phyloP scores from a whole-genome alignment of 306 rosid species.

The Mimosa bimucronata region DNA sequence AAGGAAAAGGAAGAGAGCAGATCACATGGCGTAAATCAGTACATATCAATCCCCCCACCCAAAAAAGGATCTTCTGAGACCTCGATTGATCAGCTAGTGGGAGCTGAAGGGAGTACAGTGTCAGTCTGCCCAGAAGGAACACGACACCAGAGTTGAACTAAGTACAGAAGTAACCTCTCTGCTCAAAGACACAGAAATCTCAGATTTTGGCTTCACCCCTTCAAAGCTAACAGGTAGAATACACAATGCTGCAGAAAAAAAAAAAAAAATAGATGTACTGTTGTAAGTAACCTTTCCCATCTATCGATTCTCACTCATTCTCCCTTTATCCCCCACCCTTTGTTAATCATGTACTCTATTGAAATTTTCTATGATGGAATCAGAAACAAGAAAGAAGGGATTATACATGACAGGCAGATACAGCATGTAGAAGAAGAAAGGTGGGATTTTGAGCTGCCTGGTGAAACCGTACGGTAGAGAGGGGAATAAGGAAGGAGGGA shows the following conservation, averaged over 20 bases:
- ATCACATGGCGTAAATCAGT: slow-evolving; percentile 46
- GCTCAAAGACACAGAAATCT: slow-evolving; percentile 59
- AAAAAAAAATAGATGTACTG: not conserved
- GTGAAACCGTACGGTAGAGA: slow-evolving; percentile 14
- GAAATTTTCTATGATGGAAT: not conserved
- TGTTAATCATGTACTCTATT: not conserved
- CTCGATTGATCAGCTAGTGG: slow-evolving; percentile 45
- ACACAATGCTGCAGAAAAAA: slow-evolving; percentile 45
- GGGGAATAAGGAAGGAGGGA: not conserved
- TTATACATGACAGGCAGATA: not conserved
- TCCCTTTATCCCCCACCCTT: not conserved
- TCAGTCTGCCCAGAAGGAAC: slow-evolving; percentile 41
- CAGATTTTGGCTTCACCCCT: slow-evolving; percentile 40
- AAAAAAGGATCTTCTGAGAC: slow-evolving; percentile 23
- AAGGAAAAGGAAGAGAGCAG: slow-evolving; percentile 30
- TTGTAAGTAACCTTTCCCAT: slow-evolving; percentile 12
- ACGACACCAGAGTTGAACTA: slow-evolving; percentile 41
- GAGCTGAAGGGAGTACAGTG: slow-evolving; percentile 28
- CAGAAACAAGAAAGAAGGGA: slow-evolving; percentile 33
- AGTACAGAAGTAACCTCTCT: slow-evolving; percentile 47
- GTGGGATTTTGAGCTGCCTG: slow-evolving; percentile 43
- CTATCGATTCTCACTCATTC: slow-evolving; percentile 42
- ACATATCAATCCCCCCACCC: slow-evolving; percentile 31
- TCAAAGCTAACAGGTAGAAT: slow-evolving; percentile 63
- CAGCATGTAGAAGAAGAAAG: slow-evolving; percentile 41